Evolutionary conservation across 108 stramenopile genomes (phyloP), one percentile per base, ranked within the genome.

Genomic region (Cyclostephanos invisitatus): DNA sequence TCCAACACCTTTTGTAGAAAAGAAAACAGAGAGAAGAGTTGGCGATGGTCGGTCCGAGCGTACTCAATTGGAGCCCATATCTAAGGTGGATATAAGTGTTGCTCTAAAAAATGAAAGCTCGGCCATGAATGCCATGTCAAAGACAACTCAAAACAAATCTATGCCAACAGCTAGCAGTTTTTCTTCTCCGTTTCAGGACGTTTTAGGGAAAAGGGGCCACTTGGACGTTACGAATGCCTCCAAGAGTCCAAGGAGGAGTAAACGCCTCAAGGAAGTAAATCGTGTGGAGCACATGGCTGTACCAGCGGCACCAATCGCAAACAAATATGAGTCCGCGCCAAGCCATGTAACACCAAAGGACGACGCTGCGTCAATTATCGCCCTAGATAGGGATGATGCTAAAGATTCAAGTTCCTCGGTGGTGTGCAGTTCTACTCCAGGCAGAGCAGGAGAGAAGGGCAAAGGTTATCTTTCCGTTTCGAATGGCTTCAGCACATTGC

Each of bases 321-420:
- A 46, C 14, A 14, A 46, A 14, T 14, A 2, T 15, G 3, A 15
- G 14, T 11, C 25, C 4, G 22, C n/a, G 64, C 64, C 42, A 0
- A 65, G 17, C 27, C 29, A 48, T 24, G 64, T 51, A 3, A 65
- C 64, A 29, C 64, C 64, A 21, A 65, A 65, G 47, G 63, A 47
- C 40, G 24, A 65, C 42, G 12, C 18, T 49, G 29, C 48, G 22
- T 32, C 49, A 5, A 28, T 18, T 32, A 5, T 47, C 64, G 35
- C 20, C 20, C 18, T 22, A 21, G 11, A 40, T 12, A 28, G 47
- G 35, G 40, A 46, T 50, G 49, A 50, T 64, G 64, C 64, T 32
- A 10, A 6, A 17, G 60, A 1, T 7, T 24, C 60, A 21, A 21
- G 29, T 35, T 38, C 37, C 28, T 21, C 38, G 15, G 28, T 21